phyloP scores from a whole-genome alignment of 192 early-diverging fungal genomes.

The Jimgerdemannia flammicorona region DNA sequence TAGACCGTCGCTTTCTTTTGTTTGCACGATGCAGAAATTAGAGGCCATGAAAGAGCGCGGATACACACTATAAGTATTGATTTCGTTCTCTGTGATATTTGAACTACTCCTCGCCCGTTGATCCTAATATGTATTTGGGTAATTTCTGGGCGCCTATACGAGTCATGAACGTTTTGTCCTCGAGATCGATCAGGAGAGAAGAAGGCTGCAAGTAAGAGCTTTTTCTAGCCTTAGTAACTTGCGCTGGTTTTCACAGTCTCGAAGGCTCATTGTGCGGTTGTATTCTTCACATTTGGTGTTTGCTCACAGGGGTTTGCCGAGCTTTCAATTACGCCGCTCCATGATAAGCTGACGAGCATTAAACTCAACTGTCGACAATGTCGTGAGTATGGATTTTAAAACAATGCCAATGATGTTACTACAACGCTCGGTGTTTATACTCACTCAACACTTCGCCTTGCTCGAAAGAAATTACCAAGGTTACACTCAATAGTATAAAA shows the following conservation, averaged over 20 bases:
- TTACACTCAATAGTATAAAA: constrained; percentile 1
- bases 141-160: constrained; percentile 25
- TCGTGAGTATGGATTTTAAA: constrained; percentile 20
- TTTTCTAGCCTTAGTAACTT: too few relatives aligned
- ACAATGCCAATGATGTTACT: too few relatives aligned
- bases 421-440: too few relatives aligned
- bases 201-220: constrained; percentile 37
- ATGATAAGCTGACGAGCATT: constrained; percentile 28
- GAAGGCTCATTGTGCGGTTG: not conserved
- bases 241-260: not conserved
- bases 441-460: too few relatives aligned
- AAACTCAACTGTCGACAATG: constrained; percentile 46
- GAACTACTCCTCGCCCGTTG: not conserved
- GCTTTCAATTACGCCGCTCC: constrained; percentile 40
- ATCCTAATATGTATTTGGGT: constrained; percentile 8
- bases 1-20: too few relatives aligned
- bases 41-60: not conserved
- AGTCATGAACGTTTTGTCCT: constrained; percentile 52
- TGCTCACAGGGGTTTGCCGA: constrained; percentile 43
- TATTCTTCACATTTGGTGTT: not conserved
- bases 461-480: not conserved
- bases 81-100: not conserved
- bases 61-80: constrained; percentile 35
- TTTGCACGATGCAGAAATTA: not conserved
- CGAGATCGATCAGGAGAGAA: constrained; percentile 42